Evolutionary conservation across 2,329 filamentous ascomycete genomes (phyloP).

Genomic region (Aspergillus sp.): DNA sequence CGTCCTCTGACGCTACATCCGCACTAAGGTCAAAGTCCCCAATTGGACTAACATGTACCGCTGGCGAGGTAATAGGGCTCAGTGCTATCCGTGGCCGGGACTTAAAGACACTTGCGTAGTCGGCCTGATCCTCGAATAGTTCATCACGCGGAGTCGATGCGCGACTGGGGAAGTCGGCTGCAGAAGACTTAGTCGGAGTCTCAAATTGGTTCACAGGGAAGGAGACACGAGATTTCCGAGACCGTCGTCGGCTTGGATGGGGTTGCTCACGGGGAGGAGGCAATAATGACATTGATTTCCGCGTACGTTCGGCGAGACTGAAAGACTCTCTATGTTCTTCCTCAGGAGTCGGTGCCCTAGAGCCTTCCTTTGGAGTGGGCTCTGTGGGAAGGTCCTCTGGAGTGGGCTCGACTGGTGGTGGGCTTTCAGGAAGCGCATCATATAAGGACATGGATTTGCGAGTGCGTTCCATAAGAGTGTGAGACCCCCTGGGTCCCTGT

Average conservation of each 20-base stretch:
- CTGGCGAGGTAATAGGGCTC: constrained; percentile 61
- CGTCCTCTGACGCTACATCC: constrained; percentile 16
- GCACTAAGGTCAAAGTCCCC: constrained; percentile 25
- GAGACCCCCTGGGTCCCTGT: constrained; percentile 7
- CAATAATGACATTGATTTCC: constrained; percentile 72
- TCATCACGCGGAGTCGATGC: constrained; percentile 62
- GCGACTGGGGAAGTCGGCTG: constrained; percentile 20
- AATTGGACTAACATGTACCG: constrained; percentile 35
- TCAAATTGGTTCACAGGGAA: constrained; percentile 60
- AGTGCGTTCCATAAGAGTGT: constrained; percentile 72
- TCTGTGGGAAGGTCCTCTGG: background rate
- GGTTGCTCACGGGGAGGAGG: constrained; percentile 35
- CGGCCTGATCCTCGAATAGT: constrained; percentile 68
- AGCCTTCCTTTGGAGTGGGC: background rate
- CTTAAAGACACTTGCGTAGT: constrained; percentile 81
- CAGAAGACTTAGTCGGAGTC: constrained; percentile 44
- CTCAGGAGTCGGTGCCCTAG: background rate
- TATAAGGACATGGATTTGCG: constrained; percentile 74
- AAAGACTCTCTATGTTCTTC: constrained; percentile 14
- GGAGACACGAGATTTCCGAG: constrained; percentile 30
- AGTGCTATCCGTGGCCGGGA: constrained; percentile 76
- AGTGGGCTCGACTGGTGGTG: background rate
- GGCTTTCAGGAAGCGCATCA: background rate
- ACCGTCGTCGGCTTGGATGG: constrained; percentile 22
- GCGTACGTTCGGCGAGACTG: constrained; percentile 73